Evolutionary conservation across 2,329 filamentous ascomycete species (phyloP).

Genomic region (Coniochaeta pulveracea): DNA sequence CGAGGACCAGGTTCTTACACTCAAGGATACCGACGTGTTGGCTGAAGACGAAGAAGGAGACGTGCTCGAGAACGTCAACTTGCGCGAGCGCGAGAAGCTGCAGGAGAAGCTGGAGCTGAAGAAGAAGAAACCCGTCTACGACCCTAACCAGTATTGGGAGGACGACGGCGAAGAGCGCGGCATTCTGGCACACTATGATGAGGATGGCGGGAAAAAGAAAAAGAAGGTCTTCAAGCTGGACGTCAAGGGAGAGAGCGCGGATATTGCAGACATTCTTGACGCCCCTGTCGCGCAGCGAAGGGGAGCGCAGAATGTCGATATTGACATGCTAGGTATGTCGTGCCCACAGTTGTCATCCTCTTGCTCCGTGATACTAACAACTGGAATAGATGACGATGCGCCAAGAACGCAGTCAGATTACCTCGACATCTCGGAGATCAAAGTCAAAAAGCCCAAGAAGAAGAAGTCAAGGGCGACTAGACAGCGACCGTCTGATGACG

Average conservation of each 20-base stretch:
- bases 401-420: conserved; percentile 80
- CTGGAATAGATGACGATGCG: conserved; percentile 28
- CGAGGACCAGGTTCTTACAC: conserved; percentile 79
- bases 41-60: conserved; percentile 80
- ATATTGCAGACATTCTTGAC: conserved; percentile 45
- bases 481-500: conserved; percentile 54
- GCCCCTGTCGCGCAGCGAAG: conserved; percentile 49
- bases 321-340: conserved; percentile 56
- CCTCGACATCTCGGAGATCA: conserved; percentile 73
- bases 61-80: conserved; percentile 68
- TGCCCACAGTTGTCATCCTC: neutral
- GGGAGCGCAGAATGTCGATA: conserved; percentile 60
- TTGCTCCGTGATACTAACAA: neutral
- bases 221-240: conserved; percentile 80
- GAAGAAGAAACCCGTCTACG: conserved; percentile 82
- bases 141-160: conserved; percentile 68
- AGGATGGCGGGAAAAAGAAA: conserved; percentile 88
- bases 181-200: conserved; percentile 86
- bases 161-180: conserved; percentile 53
- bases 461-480: conserved; percentile 73
- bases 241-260: conserved; percentile 57
- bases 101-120: conserved; percentile 72
- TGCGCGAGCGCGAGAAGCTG: conserved; percentile 62
- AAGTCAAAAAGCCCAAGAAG: conserved; percentile 89
- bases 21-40: conserved; percentile 86